A percentile compares a stretch with the other conserved stretches of the same genome.
phyloP scores from a whole-genome alignment of 495 filamentous ascomycete species.

The Talaromyces wortmannii region DNA sequence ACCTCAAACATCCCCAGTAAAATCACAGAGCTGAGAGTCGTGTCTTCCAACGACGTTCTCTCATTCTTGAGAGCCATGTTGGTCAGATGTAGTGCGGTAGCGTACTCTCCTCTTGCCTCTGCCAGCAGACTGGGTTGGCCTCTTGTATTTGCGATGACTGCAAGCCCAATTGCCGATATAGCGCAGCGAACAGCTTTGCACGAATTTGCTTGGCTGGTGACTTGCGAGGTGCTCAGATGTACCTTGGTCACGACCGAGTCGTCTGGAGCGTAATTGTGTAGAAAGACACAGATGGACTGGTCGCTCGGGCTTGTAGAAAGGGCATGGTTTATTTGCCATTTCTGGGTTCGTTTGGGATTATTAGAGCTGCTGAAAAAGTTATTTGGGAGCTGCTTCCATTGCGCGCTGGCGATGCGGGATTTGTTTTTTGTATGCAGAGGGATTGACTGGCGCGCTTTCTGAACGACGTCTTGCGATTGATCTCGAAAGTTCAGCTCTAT shows the following conservation, averaged over 20 bases:
- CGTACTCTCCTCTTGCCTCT: constrained; percentile 39
- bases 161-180: constrained; percentile 29
- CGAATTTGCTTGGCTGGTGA: neutral
- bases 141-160: constrained; percentile 17
- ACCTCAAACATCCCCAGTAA: constrained; percentile 47
- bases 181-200: neutral
- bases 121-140: neutral
- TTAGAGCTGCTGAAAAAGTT: neutral
- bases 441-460: constrained; percentile 36
- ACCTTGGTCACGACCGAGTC: neutral
- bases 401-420: neutral
- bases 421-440: neutral
- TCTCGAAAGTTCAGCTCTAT: constrained; percentile 66
- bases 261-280: constrained; percentile 28
- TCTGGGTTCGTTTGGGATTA: neutral
- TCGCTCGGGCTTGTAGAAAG: neutral
- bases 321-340: neutral
- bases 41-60: constrained; percentile 49
- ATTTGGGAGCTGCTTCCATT: neutral
- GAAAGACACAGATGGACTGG: constrained; percentile 32
- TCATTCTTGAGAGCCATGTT: constrained; percentile 47
- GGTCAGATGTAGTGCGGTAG: constrained; percentile 35
- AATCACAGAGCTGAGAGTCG: constrained; percentile 53
- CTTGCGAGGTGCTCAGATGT: neutral
- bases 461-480: constrained; percentile 59